Evolutionary conservation across 1,139 yeast species (phyloP).

Genomic region (Wickerhamomyces sp.): DNA sequence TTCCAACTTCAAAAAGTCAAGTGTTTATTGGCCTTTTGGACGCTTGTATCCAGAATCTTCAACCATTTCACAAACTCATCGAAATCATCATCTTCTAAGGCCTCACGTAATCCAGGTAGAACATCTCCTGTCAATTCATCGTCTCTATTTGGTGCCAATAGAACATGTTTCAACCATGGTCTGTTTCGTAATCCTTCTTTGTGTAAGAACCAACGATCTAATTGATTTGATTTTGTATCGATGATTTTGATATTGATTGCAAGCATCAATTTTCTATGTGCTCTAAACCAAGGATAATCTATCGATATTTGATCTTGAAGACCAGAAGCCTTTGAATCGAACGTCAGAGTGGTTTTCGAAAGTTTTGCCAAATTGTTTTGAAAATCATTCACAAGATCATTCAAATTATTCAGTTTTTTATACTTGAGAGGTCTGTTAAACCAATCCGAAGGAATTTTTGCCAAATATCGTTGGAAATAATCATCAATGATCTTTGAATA

Average conservation of each 20-base stretch:
- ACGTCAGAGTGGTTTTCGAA: conserved; percentile 17
- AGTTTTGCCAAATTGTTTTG: conserved; percentile 11
- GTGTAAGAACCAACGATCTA: conserved; percentile 39
- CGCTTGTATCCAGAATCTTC: conserved; percentile 10
- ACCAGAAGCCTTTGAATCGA: conserved; percentile 34
- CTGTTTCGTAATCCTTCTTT: conserved; percentile 29
- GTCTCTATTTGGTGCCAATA: conserved; percentile 35
- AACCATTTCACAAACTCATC: conserved; percentile 26
- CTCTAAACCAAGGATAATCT: conserved; percentile 71
- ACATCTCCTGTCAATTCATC: conserved; percentile 28
- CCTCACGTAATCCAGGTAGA: conserved; percentile 37
- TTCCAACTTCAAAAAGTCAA: not conserved
- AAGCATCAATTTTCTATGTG: conserved; percentile 49
- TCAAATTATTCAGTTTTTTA: not conserved
- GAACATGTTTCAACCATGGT: conserved; percentile 37
- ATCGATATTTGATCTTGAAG: conserved; percentile 44
- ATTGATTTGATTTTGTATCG: conserved; percentile 46
- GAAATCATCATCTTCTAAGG: conserved; percentile 28
- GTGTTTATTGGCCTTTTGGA: not conserved
- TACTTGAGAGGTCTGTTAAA: conserved; percentile 8
- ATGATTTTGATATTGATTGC: conserved; percentile 53
- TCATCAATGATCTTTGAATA: conserved; percentile 32
- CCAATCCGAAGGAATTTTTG: conserved; percentile 34
- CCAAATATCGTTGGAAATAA: conserved; percentile 29
- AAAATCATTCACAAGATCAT: conserved; percentile 3